Conservation (phyloP, 108 stramenopile species). For the Cyclotella sp. region DNA sequence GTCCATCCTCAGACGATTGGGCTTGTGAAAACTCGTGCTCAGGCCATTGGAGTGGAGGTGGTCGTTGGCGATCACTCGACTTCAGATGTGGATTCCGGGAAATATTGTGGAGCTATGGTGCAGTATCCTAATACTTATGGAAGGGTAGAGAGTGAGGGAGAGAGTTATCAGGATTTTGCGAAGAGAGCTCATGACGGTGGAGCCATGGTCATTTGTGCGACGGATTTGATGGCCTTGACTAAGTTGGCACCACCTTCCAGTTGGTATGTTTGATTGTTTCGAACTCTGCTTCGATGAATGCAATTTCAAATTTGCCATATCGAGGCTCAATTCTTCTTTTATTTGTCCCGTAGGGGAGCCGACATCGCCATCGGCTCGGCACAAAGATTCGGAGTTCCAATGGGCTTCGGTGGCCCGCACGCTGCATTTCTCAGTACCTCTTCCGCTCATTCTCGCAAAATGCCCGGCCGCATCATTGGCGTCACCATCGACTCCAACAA, state of each 20-base stretch:
- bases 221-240: conserved; percentile 95
- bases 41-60: conserved; percentile 89
- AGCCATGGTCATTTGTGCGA: conserved; percentile 93
- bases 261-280: conserved; percentile 33
- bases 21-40: conserved; percentile 93
- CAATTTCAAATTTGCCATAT: background rate
- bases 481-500: conserved; percentile 91
- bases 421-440: conserved; percentile 97
- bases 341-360: conserved; percentile 65
- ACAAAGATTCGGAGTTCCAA: conserved; percentile 99
- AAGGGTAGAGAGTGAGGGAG: conserved; percentile 77
- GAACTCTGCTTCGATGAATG: background rate
- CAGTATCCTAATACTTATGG: conserved; percentile 99
- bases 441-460: conserved; percentile 92
- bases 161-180: conserved; percentile 83
- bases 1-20: conserved; percentile 98
- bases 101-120: conserved; percentile 95
- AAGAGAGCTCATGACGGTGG: conserved; percentile 76
- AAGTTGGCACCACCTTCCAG: conserved; percentile 90
- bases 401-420: conserved; percentile 99
- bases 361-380: conserved; percentile 99
- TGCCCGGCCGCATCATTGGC: conserved; percentile 99
- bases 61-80: conserved; percentile 85
- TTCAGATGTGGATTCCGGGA: conserved; percentile 73
- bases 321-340: no score